Evolutionary conservation across 2,329 filamentous ascomycete species (phyloP).

Genomic region (Claviceps sorghi): DNA sequence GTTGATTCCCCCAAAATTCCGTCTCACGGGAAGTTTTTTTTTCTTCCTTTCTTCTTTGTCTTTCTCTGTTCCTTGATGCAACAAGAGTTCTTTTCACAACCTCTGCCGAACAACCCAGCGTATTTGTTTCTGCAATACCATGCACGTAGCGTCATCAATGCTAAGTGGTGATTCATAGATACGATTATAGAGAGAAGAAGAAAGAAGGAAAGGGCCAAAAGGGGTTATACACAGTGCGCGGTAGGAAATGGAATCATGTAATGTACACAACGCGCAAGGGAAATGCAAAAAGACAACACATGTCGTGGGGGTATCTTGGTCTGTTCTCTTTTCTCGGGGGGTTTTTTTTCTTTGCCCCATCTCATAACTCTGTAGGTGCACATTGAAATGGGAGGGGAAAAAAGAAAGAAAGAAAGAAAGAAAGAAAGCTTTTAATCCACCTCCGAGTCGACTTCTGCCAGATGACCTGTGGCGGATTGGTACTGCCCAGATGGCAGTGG

Average conservation of each 20-base stretch:
- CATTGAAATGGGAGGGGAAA: too few species aligned
- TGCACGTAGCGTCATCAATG: too few species aligned
- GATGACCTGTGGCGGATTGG: constrained; percentile 10
- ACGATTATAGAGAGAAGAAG: not conserved
- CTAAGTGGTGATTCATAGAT: too few species aligned
- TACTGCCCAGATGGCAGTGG: constrained; percentile 6
- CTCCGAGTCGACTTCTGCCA: constrained; percentile 23
- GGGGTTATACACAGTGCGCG: not conserved
- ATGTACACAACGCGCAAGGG: not conserved
- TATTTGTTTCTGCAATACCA: too few species aligned
- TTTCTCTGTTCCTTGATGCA: too few species aligned
- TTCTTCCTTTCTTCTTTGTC: too few species aligned
- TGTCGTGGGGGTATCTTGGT: constrained; percentile 5
- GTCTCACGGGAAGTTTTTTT: not conserved
- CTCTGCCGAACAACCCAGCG: too few species aligned
- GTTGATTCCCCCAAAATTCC: not conserved
- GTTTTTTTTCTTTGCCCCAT: not conserved
- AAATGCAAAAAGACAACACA: not conserved
- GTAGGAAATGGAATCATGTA: not conserved
- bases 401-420: not conserved
- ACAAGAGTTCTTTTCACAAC: too few species aligned
- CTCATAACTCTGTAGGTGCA: too few species aligned
- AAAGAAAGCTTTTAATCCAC: constrained; percentile 14
- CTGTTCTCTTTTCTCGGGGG: not conserved
- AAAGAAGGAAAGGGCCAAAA: not conserved